phyloP scores from a whole-genome alignment of 2,329 filamentous ascomycete genomes.

The Aspergillus carbonarius region DNA sequence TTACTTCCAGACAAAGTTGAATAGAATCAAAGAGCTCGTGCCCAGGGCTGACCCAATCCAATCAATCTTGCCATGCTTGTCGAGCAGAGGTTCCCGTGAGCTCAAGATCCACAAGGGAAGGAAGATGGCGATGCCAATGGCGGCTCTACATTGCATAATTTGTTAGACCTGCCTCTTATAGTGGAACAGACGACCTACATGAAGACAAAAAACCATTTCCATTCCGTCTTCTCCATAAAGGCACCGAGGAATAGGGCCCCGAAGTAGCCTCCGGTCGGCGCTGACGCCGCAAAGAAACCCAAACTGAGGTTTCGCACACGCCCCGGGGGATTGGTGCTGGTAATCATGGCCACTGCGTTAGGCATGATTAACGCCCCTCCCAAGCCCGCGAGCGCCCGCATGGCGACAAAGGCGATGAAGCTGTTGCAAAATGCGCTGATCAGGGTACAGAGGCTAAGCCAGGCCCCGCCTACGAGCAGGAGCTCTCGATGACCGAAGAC shows the following conservation, averaged over 20 bases:
- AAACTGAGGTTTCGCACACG: slow-evolving; percentile 46
- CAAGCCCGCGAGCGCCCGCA: slow-evolving; percentile 51
- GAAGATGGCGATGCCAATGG: slow-evolving; percentile 25
- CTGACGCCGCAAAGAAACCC: slow-evolving; percentile 49
- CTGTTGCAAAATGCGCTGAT: slow-evolving; percentile 50
- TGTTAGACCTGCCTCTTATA: background rate
- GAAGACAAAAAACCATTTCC: slow-evolving; percentile 46
- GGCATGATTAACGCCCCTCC: slow-evolving; percentile 55
- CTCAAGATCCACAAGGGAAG: slow-evolving; percentile 23
- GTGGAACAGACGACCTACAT: slow-evolving; percentile 31
- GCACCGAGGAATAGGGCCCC: slow-evolving; percentile 44
- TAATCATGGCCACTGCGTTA: slow-evolving; percentile 53
- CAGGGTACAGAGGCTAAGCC: slow-evolving; percentile 57
- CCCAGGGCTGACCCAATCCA: slow-evolving; percentile 44
- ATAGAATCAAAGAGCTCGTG: slow-evolving; percentile 44
- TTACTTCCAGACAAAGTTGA: slow-evolving; percentile 56
- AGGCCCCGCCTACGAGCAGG: slow-evolving; percentile 55
- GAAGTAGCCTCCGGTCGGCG: slow-evolving; percentile 48
- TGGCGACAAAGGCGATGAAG: slow-evolving; percentile 45
- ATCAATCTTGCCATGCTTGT: slow-evolving; percentile 39
- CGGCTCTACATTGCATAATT: slow-evolving; percentile 14
- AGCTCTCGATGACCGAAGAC: slow-evolving; percentile 58
- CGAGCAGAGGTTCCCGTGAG: slow-evolving; percentile 32
- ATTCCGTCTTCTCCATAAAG: slow-evolving; percentile 37
- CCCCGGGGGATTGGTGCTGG: slow-evolving; percentile 50